phyloP scores from a whole-genome alignment of 352 stramenopile genomes.

The Phytophthora brassicae region DNA sequence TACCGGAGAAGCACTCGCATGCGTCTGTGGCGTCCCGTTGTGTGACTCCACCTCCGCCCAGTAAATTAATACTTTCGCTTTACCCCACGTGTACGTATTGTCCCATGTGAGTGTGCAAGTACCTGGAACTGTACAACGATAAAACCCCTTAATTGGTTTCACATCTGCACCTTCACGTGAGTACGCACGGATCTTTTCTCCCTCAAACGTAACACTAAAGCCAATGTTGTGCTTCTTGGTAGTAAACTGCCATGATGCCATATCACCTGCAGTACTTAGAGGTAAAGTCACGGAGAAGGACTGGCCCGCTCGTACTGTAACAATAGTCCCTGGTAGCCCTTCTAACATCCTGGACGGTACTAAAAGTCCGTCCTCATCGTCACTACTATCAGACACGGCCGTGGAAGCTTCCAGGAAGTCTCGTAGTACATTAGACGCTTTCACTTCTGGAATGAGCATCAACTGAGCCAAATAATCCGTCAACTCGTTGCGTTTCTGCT shows the following conservation, averaged over 20 bases:
- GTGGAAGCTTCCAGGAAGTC: slow-evolving; percentile 63
- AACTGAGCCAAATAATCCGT: slow-evolving; percentile 60
- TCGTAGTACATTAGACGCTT: slow-evolving; percentile 51
- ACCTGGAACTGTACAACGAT: slow-evolving; percentile 48
- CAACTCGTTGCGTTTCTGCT: slow-evolving; percentile 67
- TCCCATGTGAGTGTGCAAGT: slow-evolving; percentile 75
- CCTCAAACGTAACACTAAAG: slow-evolving; percentile 77
- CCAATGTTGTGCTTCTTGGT: slow-evolving; percentile 84
- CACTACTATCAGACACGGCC: slow-evolving; percentile 49
- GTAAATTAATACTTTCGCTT: slow-evolving; percentile 75
- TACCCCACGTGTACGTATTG: slow-evolving; percentile 85
- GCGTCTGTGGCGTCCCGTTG: slow-evolving; percentile 18
- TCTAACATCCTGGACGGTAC: slow-evolving; percentile 54
- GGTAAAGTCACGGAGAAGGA: slow-evolving; percentile 68
- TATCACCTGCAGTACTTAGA: slow-evolving; percentile 43
- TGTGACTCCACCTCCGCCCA: slow-evolving; percentile 67
- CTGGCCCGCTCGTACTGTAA: slow-evolving; percentile 64
- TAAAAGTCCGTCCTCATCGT: slow-evolving; percentile 48
- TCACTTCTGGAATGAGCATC: slow-evolving; percentile 56
- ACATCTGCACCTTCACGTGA: slow-evolving; percentile 61
- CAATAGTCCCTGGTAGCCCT: slow-evolving; percentile 57
- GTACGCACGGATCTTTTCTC: slow-evolving; percentile 59
- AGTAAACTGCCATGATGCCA: slow-evolving; percentile 71
- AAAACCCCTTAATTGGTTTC: slow-evolving; percentile 68
- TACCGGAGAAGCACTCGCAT: slow-evolving; percentile 2